phyloP scores from a whole-genome alignment of 768 basidiomycete species.

The Tylopilus plumbeoviolaceoides region DNA sequence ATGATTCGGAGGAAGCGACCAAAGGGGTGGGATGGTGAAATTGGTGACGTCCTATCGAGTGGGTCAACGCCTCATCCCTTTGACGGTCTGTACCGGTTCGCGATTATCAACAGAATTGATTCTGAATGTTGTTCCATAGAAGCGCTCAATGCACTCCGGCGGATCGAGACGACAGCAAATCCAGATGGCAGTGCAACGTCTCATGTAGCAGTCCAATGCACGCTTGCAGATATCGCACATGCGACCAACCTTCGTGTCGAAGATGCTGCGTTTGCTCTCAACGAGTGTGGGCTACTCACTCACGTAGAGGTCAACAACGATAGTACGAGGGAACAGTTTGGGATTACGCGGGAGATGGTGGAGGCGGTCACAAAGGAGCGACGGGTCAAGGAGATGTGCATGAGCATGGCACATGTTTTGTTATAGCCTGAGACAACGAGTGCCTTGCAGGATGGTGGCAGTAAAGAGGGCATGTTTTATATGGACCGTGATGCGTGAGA shows the following conservation, averaged over 20 bases:
- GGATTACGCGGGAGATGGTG: slow-evolving; percentile 62
- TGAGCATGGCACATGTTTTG: slow-evolving; percentile 56
- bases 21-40: slow-evolving; percentile 78
- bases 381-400: slow-evolving; percentile 66
- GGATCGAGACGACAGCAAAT: slow-evolving; percentile 53
- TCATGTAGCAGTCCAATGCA: slow-evolving; percentile 64
- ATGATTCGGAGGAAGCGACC: slow-evolving; percentile 41
- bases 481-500: slow-evolving; percentile 19
- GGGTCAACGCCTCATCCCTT: slow-evolving; percentile 34
- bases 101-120: background rate
- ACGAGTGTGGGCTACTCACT: slow-evolving; percentile 76
- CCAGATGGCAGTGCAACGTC: slow-evolving; percentile 67
- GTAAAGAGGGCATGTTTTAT: slow-evolving; percentile 20
- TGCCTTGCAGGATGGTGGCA: background rate
- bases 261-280: slow-evolving; percentile 85
- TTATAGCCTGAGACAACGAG: slow-evolving; percentile 27
- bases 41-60: slow-evolving; percentile 35
- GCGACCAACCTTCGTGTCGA: slow-evolving; percentile 80
- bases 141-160: slow-evolving; percentile 50
- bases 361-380: slow-evolving; percentile 64
- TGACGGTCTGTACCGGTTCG: slow-evolving; percentile 35
- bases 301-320: slow-evolving; percentile 34
- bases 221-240: slow-evolving; percentile 71
- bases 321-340: slow-evolving; percentile 40
- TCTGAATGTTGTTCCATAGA: slow-evolving; percentile 33